Evolutionary conservation across 2,329 filamentous ascomycete species (phyloP), one percentile per base, ranked within the genome.

Genomic region (Penicillium sp.): DNA sequence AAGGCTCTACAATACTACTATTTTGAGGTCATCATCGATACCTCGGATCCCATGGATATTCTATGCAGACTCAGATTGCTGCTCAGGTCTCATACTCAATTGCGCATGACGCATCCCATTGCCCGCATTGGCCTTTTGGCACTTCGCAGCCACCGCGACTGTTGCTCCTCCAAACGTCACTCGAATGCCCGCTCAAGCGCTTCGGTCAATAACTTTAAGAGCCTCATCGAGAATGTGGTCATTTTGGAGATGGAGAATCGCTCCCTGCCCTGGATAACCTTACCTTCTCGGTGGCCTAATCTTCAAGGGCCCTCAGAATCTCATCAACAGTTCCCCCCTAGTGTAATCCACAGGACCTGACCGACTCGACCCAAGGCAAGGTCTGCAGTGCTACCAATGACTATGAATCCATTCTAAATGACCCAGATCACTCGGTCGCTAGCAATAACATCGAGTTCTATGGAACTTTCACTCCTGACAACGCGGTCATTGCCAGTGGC

Each of bases 401-500:
- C 69, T 76, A 70, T 50, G 76, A 81, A 66, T 79, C 76, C 0
- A 71, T 79, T 37, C 59, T 71, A 22, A 72, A 81, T 54, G 78
- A 81, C 55, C 78, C 78, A 1, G 73, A 76, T 59, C 78, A 81
- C 63, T 70, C 73, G 1, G 69, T 80, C 43, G 73, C 73, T 35
- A 78, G 78, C 41, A 79, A 79, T 67, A 80, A 79, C 65, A 70
- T 79, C 50, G 71, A 81, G 69, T 79, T 80, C 67, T 81, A 75
- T 54, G 74, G 77, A 53, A 73, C 68, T 17, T 81, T 75, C 47
- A 70, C 62, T 17, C 78, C 78, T 1, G 70, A 73, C 65, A 79
- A 79, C 56, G 66, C 54, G 0, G 71, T 64, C 31, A 77, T 79
- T 58, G 67, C 71, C 1, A 56, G 59, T 5, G 75, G 76, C 50